A percentile compares a stretch with the other conserved stretches of the same genome.
phyloP scores from a whole-genome alignment of 2,329 filamentous ascomycete species.

The Aspergillus sp. region DNA sequence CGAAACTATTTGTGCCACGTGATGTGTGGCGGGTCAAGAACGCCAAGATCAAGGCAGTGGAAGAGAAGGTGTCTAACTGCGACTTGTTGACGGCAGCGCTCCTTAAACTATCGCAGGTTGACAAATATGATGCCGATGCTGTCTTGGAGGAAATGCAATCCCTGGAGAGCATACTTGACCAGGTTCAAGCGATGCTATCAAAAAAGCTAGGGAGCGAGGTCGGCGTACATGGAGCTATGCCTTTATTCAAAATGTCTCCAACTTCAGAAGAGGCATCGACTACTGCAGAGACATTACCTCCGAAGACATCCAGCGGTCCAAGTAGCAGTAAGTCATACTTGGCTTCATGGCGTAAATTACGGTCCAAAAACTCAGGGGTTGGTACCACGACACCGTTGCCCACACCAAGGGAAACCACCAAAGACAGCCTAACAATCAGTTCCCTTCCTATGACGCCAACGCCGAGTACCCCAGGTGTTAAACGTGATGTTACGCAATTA shows the following conservation, averaged over 20 bases:
- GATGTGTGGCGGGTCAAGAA: conserved; percentile 92
- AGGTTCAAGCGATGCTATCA: conserved; percentile 64
- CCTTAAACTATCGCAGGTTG: conserved; percentile 71
- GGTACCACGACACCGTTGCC: conserved; percentile 34
- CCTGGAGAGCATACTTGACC: conserved; percentile 76
- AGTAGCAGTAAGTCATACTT: conserved; percentile 59
- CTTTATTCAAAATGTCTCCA: conserved; percentile 60
- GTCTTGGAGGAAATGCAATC: conserved; percentile 90
- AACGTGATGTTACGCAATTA: conserved; percentile 60
- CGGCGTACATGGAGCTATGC: conserved; percentile 65
- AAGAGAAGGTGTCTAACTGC: conserved; percentile 89
- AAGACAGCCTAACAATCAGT: conserved; percentile 58
- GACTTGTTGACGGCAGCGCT: conserved; percentile 85
- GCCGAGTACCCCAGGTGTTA: conserved; percentile 57
- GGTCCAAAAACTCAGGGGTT: conserved; percentile 76
- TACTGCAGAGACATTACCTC: conserved; percentile 31
- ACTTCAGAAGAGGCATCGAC: conserved; percentile 40
- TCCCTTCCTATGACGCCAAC: conserved; percentile 66
- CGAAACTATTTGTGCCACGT: conserved; percentile 80
- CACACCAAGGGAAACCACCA: conserved; percentile 41
- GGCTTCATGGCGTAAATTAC: conserved; percentile 81
- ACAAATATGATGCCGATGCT: conserved; percentile 83
- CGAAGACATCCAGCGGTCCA: conserved; percentile 52
- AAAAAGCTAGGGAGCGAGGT: conserved; percentile 93
- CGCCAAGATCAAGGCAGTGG: conserved; percentile 81